Evolutionary conservation across 1,284 basidiomycete genomes (phyloP).

Genomic region (Puccinia coronata): DNA sequence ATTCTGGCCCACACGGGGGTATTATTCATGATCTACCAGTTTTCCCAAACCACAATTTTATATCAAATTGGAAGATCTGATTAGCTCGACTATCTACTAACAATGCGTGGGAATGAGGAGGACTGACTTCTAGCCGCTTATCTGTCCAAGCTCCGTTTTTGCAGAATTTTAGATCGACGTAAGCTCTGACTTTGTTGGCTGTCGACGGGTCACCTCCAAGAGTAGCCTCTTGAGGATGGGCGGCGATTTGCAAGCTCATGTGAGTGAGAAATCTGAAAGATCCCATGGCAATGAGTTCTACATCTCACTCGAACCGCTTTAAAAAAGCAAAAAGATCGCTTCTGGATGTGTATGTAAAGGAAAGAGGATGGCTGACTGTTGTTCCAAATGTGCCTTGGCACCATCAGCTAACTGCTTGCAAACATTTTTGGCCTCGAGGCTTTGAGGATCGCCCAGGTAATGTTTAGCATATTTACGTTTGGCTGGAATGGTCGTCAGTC

Average conservation of each 20-base stretch:
- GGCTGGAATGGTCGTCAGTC: constrained; percentile 58
- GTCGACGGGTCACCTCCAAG: constrained; percentile 90
- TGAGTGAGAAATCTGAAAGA: constrained; percentile 71
- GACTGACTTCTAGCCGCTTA: constrained; percentile 70
- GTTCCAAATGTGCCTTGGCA: constrained; percentile 64
- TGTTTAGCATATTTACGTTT: constrained; percentile 61
- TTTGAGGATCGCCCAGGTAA: constrained; percentile 61
- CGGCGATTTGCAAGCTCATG: constrained; percentile 77
- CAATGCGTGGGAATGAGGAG: neutral
- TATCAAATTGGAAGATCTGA: neutral
- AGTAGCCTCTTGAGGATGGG: constrained; percentile 78
- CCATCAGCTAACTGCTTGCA: constrained; percentile 56
- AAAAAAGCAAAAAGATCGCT: constrained; percentile 48
- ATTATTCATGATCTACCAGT: constrained; percentile 77
- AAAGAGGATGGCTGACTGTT: constrained; percentile 60
- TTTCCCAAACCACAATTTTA: constrained; percentile 1
- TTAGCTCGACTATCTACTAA: neutral
- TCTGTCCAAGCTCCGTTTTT: constrained; percentile 82
- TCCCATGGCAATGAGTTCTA: neutral
- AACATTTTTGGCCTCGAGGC: constrained; percentile 56
- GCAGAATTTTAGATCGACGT: constrained; percentile 71
- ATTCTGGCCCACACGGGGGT: constrained; percentile 89
- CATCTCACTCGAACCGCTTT: no score
- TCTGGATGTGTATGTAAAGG: constrained; percentile 65
- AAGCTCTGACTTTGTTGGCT: constrained; percentile 83